A percentile compares a stretch with the other conserved stretches of the same genome.
phyloP scores from a whole-genome alignment of 2,329 filamentous ascomycete species.

The Aspergillus glaucus region DNA sequence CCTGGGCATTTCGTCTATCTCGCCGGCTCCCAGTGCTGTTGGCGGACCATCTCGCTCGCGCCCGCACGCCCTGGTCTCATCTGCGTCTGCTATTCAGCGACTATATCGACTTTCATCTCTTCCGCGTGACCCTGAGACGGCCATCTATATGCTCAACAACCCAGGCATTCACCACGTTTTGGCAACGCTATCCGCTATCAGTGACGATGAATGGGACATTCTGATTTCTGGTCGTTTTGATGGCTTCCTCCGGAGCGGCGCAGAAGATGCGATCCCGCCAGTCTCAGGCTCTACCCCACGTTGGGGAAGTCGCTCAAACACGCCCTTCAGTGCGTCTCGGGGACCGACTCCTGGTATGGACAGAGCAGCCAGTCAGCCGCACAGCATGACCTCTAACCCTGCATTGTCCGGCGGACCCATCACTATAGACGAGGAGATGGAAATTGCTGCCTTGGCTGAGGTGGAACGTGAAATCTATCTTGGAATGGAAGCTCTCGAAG shows the following conservation, averaged over 20 bases:
- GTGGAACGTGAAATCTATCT: conserved; percentile 88
- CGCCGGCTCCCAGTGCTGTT: conserved; percentile 53
- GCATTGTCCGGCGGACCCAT: conserved; percentile 65
- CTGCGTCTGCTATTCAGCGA: conserved; percentile 71
- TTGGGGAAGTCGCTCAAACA: conserved; percentile 25
- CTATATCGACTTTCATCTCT: conserved; percentile 68
- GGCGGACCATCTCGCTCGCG: conserved; percentile 61
- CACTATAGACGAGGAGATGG: conserved; percentile 87
- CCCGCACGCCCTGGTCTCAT: conserved; percentile 69
- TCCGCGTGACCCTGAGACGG: conserved; percentile 79
- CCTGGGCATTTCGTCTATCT: conserved; percentile 53
- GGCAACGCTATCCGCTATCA: conserved; percentile 80
- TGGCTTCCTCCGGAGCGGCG: conserved; percentile 90
- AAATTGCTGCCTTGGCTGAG: conserved; percentile 82
- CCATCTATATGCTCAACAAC: conserved; percentile 79
- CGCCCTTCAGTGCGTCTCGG: conserved; percentile 28
- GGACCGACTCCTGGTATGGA: conserved; percentile 32
- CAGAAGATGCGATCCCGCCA: conserved; percentile 50
- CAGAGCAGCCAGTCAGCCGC: conserved; percentile 36
- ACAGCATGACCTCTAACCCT: conserved; percentile 45
- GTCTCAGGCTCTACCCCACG: conserved; percentile 19
- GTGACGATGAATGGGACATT: conserved; percentile 92
- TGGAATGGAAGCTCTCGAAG: conserved; percentile 90
- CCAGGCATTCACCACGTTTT: conserved; percentile 77
- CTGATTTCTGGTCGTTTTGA: conserved; percentile 90